Evolutionary conservation across 495 filamentous ascomycete species (phyloP), one percentile per base, ranked within the genome.

Genomic region (Tuber brumale): DNA sequence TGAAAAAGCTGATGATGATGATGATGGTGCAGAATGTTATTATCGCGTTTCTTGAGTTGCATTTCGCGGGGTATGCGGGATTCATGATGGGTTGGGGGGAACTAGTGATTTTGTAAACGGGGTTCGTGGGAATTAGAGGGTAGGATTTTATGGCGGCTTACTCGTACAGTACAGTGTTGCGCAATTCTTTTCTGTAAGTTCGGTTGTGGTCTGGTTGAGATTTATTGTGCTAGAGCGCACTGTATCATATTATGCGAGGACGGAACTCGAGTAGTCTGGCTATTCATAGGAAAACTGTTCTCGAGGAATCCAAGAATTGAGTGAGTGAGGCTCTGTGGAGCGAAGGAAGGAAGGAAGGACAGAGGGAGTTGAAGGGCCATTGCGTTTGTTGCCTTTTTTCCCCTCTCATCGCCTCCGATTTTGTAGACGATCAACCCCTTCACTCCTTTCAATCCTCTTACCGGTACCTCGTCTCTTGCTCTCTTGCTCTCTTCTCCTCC

Each of bases 371-470:
- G 27, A 66, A 35, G 57, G 57, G 57, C 57, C 27, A 66, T 66
- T 66, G 57, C 12, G 27, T 66, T 66, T 35, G 57, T 19, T 66
- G 27, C 57, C 57, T 66, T 7, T 66, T 66, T 35, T 66, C 12
- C 57, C 57, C 57, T 35, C 57, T 66, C 57, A 66, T 66, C 57
- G 57, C 57, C 27, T 66, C 27, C 57, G 57, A 66, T 66, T 66
- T 66, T 16, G 57, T 14, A 19, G 57, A 18, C 57, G 27, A 35
- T 35, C 57, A 66, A 16, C 57, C 57, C 57, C 57, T 66, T 66
- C 27, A 10, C 16, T 66, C 57, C 51, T 35, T 66, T 66, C 57
- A 31, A 31, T 61, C 57, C 57, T 7, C 16, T 31, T 12, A 16
- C n/a, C n/a, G n/a, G n/a, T n/a, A n/a, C n/a, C n/a, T 61, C 27